Base-by-base conservation (phyloP, 768 basidiomycete genomes). In the Botryobasidium botryosum region DNA sequence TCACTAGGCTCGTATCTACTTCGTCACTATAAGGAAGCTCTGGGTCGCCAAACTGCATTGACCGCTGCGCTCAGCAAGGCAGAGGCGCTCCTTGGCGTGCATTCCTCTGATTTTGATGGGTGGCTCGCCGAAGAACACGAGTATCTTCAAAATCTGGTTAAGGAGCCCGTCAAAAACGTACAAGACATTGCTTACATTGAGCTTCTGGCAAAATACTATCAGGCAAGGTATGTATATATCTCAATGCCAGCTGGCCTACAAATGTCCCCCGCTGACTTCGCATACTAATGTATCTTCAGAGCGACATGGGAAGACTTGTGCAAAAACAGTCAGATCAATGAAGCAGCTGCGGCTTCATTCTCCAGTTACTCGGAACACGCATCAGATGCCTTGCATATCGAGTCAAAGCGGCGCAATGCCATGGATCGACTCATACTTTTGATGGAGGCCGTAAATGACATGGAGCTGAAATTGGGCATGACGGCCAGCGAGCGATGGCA, bases 131-230 rank as follows among this genome's bases (percentile, higher is more conserved):
- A 40, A 21, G 45, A 46, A 26, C 35, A n/a, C 6, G 26, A 7
- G 35, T 46, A 46, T 26, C 35, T 46, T 5, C 5, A 37, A 17
- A 13, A 12, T 5, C 15, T 47, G 13, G 20, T 18, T 10, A 17
- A 37, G 6, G 49, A 50, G 32, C 46, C 49, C 17, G 27, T 40
- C 27, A 39, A 33, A 15, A 31, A 29, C 4, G 31, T 12, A 15
- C 37, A 40, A 2, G 15, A 24, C 20, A 20, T 50, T 25, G 26
- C n/a, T n/a, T 50, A 50, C 37, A 32, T 45, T 23, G 20, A 32
- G 18, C 31, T 27, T 5, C 35, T 50, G 6, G 35, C 28, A 20
- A 20, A 41, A 17, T 40, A 46, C 6, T n/a, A 25, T 10, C 27
- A 40, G 3, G 8, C 27, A 12, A 26, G 40, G 49, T 46, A 31